Base-by-base conservation (phyloP, 2,329 filamentous ascomycete species). In the Geosmithia morbida region DNA sequence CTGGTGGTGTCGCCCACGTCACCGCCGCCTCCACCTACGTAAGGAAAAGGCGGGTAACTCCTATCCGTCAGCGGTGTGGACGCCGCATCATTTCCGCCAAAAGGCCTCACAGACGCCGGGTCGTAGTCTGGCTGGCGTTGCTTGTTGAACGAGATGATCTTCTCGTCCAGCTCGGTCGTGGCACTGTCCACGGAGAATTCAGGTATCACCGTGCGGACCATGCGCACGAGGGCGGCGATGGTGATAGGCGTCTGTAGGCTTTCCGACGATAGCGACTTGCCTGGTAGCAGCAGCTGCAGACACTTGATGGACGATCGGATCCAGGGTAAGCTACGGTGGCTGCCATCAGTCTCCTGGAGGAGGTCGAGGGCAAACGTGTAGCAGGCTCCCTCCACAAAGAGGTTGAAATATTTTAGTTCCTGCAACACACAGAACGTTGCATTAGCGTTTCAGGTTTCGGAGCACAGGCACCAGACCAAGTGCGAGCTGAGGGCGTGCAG, bases 351-450 rank as follows among this genome's bases (percentile, higher is more conserved):
- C 13, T 65, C 62, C 30, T 68, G 65, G 17, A 70, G 56, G 44
- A 70, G 57, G 45, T 70, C 66, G 43, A 68, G 68, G 8, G 66
- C 62, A 2, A 70, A 49, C 2, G 62, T 62, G 45, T 68, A 67
- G 11, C 58, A 59, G 13, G 65, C 64, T 29, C 65, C 67, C 33
- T 64, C 60, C 10, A 69, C 54, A 45, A 70, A 69, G 44, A 66
- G 69, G 5, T 59, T 64, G 22, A 69, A 66, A 22, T 69, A 70
- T 37, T 65, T 66, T 3, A 69, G 54, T 56, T 67, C 61, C 67
- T 70, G 19, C 6, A 17, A 4, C 3, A 26, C 13, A 41, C 54
- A 44, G n/a, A 49, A 50, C 16, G 22, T 16, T 33, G 29, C 13
- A 45, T 13, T 20, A 43, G 33, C 41, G 37, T 37, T 39, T 8